These are phyloP conservation scores for Fusarium newnesense DNA, from an alignment of 2,329 filamentous ascomycete species.

Conservation along the genomic window DNA sequence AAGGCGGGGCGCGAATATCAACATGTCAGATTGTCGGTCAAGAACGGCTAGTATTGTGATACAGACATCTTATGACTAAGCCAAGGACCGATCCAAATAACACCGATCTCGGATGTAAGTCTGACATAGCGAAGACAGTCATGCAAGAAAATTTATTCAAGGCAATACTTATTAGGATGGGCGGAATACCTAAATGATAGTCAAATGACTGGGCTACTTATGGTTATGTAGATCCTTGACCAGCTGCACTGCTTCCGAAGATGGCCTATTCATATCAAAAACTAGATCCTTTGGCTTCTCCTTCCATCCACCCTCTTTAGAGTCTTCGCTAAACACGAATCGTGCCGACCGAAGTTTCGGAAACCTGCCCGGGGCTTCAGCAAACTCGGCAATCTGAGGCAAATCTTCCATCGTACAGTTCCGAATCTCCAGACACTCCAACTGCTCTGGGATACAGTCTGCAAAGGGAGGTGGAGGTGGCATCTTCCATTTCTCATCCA, in stretches of 20 bases:
- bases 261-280: too few relatives aligned
- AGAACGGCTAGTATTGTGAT: not conserved
- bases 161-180: accelerated
- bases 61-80: not conserved
- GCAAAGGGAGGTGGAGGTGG: too few relatives aligned
- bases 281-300: too few relatives aligned
- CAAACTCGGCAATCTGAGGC: too few relatives aligned
- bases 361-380: too few relatives aligned
- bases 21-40: not conserved
- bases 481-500: too few relatives aligned
- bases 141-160: accelerated
- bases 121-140: accelerated
- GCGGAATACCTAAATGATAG: not conserved
- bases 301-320: too few relatives aligned
- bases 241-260: not conserved
- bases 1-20: not conserved
- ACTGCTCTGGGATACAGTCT: too few relatives aligned
- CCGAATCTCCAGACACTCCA: too few relatives aligned
- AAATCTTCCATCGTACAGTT: too few relatives aligned
- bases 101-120: accelerated
- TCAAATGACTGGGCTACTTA: not conserved
- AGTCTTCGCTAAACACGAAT: too few relatives aligned
- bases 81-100: not conserved
- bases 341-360: too few relatives aligned
- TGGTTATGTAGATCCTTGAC: not conserved